Evolutionary conservation across 306 rosid species (phyloP), one percentile per base, ranked within the genome.

Genomic region (Castanea mollissima): DNA sequence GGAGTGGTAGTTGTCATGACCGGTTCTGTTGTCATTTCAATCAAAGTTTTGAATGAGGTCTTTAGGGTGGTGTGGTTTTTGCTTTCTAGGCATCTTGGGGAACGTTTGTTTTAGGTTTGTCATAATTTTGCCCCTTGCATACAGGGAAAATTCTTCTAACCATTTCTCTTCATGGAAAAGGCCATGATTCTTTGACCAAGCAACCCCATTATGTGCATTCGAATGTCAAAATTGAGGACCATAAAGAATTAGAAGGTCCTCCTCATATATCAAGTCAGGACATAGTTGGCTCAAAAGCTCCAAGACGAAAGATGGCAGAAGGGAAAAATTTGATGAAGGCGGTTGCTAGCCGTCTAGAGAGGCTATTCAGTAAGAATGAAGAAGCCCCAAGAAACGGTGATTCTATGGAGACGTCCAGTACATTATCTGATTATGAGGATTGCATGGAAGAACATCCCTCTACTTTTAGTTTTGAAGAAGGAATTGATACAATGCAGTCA

Each of bases 81-180:
- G 16, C 49, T 62, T 62, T 41, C 63, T 20, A 19, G 15, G 71
- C 21, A 13, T 7, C 55, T 35, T 46, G 23, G 21, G 71, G 14
- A 64, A 55, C 49, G 15, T 62, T 19, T 59, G 18, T 58, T 44
- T 76, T 78, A 3, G 64, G 74, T 32, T 21, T 51, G 9, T 74
- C 14, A 75, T 58, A 59, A 10, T 16, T 63, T 74, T 86, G 62
- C 25, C 38, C 70, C 65, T 44, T 76, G 27, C 55, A 19, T 86
- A 74, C 94, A 94, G 98, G 97, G 79, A 94, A 88, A 85, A 83
- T 92, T 81, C 92, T 90, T 71, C 89, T 94, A 23, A 89, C 91
- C 54, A 56, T 90, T 51, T 92, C 93, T 70, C 82, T 94, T 79
- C 93, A 83, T 55, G 89, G 87, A 71, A 88, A 89, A 81, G 74